Evolutionary conservation across 352 stramenopile species (phyloP).

Genomic region (Globisporangium recalcitrans): DNA sequence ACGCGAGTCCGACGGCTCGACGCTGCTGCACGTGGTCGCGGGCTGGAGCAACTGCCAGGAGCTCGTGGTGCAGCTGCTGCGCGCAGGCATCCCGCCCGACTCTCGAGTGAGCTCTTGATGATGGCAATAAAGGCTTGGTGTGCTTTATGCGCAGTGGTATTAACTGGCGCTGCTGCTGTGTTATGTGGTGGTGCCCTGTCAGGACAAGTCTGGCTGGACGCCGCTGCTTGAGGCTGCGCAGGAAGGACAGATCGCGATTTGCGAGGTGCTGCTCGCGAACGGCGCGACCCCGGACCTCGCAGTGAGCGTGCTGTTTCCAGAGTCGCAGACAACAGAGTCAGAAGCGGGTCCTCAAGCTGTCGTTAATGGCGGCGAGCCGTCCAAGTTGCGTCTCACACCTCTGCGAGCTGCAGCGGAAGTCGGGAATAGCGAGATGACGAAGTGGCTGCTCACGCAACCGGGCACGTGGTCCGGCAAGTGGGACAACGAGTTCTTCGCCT

Average conservation of each 20-base stretch:
- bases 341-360: background rate
- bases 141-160: too few relatives aligned
- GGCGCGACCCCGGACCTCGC: constrained; percentile 37
- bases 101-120: constrained; percentile 17
- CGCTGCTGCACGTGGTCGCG: constrained; percentile 18
- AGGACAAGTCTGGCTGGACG: constrained; percentile 49
- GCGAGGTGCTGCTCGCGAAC: constrained; percentile 34
- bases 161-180: background rate
- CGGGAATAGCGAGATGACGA: constrained; percentile 46
- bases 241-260: constrained; percentile 47
- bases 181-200: background rate
- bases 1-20: constrained; percentile 18
- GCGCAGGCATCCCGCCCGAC: constrained; percentile 34
- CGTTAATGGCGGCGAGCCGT: background rate
- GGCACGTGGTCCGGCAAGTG: constrained; percentile 33
- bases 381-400: constrained; percentile 26
- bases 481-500: constrained; percentile 43
- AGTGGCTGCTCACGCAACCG: constrained; percentile 41
- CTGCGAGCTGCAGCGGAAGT: constrained; percentile 47
- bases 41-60: constrained; percentile 20
- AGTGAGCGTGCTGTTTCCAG: background rate
- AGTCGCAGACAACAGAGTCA: background rate
- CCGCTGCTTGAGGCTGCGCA: constrained; percentile 55
- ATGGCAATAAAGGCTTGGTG: too few relatives aligned
- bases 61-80: constrained; percentile 42